These are phyloP conservation scores for Kazachstania viticola DNA, from an alignment of 805 yeast genomes.

Conservation along the genomic window DNA sequence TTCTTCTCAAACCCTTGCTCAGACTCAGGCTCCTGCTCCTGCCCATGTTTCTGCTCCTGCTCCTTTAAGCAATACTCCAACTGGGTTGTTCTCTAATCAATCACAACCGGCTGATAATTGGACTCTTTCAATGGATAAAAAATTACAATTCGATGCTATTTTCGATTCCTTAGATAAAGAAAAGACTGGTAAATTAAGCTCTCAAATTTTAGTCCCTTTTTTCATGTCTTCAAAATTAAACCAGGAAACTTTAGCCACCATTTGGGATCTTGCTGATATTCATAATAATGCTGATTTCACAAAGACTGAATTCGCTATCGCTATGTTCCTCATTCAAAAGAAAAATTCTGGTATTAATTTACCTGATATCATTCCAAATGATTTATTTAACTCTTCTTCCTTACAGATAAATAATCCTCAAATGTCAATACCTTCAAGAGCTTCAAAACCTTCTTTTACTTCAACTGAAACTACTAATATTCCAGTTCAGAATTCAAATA, in stretches of 20 bases:
- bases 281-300: conserved; percentile 76
- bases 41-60: conserved; percentile 7
- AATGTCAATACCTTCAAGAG: conserved; percentile 29
- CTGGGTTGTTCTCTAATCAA: conserved; percentile 27
- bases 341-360: conserved; percentile 65
- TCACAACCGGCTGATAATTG: conserved; percentile 53
- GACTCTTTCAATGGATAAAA: conserved; percentile 57
- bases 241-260: conserved; percentile 73
- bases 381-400: conserved; percentile 35
- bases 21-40: too few relatives aligned
- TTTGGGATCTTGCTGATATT: conserved; percentile 92
- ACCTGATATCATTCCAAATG: conserved; percentile 68
- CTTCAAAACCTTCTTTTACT: conserved; percentile 27
- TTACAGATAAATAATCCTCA: conserved; percentile 10
- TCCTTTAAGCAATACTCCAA: conserved; percentile 18
- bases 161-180: conserved; percentile 68
- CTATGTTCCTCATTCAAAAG: conserved; percentile 85
- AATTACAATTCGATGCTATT: conserved; percentile 65
- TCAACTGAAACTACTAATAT: conserved; percentile 4
- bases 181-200: conserved; percentile 50
- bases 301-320: conserved; percentile 77
- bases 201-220: conserved; percentile 78
- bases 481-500: conserved; percentile 15
- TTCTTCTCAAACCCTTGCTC: conserved; percentile 4
- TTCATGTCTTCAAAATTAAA: conserved; percentile 77